Percentiles rank a stretch among this genome's conserved stretches.
Conservation (phyloP, 345 rosid genomes). For the Eucalyptus albens region DNA sequence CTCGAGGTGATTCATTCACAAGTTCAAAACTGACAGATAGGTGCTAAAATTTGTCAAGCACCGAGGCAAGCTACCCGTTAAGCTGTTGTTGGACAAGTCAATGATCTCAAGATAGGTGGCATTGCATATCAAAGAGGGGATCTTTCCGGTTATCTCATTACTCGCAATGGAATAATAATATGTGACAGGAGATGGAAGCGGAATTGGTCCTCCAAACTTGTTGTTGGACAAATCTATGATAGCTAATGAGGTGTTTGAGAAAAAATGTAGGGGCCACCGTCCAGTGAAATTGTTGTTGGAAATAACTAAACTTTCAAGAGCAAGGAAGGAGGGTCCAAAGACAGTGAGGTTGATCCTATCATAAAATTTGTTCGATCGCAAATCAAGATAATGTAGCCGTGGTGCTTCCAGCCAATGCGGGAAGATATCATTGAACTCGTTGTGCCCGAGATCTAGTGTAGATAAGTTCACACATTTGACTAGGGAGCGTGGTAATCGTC, state of each 20-base stretch:
- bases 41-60: neutral
- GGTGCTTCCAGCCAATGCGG: neutral
- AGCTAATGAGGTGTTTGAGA: fast-evolving
- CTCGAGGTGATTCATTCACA: neutral
- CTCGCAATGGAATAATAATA: neutral
- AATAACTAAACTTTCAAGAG: fast-evolving
- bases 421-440: neutral
- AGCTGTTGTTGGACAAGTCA: neutral
- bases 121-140: neutral
- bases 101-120: fast-evolving
- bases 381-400: fast-evolving
- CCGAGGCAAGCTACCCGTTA: neutral
- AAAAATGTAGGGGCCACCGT: fast-evolving
- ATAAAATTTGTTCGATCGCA: neutral
- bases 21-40: fast-evolving
- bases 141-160: neutral
- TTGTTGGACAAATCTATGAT: neutral
- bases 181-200: neutral
- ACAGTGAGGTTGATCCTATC: neutral
- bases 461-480: neutral
- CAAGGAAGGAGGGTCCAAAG: neutral
- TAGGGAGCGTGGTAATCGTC: neutral
- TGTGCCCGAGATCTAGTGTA: fast-evolving
- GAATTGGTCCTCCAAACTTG: neutral
- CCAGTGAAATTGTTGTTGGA: neutral